Conservation (phyloP, 257 asterid genomes). For the Rubia yunnanensis region DNA sequence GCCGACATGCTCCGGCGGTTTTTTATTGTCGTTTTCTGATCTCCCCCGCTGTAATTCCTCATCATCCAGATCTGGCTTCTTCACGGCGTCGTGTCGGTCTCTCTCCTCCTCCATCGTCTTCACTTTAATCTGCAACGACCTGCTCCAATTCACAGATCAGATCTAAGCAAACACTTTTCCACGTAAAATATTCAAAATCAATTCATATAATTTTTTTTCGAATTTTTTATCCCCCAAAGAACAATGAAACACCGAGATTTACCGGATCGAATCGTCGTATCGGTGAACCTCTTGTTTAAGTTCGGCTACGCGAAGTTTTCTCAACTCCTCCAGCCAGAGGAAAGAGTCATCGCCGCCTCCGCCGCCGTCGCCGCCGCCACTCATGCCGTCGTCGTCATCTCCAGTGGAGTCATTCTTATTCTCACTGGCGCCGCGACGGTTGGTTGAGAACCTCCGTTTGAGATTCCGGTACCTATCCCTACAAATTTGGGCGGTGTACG, state of each 20-base stretch:
- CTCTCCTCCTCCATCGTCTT: conserved; percentile 39
- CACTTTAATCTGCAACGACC: conserved; percentile 34
- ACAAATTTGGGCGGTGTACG: conserved; percentile 26
- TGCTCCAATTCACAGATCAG: conserved; percentile 23
- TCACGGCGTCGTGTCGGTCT: conserved; percentile 17
- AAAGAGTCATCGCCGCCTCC: conserved; percentile 2
- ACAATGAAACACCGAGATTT: neutral
- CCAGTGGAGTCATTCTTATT: conserved; percentile 2
- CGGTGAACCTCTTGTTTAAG: conserved; percentile 32
- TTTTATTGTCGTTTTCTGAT: conserved; percentile 30
- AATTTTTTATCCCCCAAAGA: neutral
- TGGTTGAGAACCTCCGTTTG: conserved; percentile 23
- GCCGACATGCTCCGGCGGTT: conserved; percentile 21
- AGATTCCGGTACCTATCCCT: conserved; percentile 21
- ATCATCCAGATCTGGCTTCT: conserved; percentile 32
- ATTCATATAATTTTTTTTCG: neutral
- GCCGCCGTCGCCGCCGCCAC: neutral
- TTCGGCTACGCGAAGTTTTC: conserved; percentile 31
- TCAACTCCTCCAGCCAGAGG: conserved; percentile 32
- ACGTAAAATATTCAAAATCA: conserved; percentile 10
- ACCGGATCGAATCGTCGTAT: conserved; percentile 35
- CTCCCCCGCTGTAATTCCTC: conserved; percentile 16
- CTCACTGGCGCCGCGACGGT: conserved; percentile 1
- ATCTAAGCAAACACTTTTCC: conserved; percentile 12
- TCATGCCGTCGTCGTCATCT: neutral